Percentiles rank a stretch among this genome's conserved stretches.
phyloP scores from a whole-genome alignment of 202 grass and related monocot genomes.

The Setaria italica region DNA sequence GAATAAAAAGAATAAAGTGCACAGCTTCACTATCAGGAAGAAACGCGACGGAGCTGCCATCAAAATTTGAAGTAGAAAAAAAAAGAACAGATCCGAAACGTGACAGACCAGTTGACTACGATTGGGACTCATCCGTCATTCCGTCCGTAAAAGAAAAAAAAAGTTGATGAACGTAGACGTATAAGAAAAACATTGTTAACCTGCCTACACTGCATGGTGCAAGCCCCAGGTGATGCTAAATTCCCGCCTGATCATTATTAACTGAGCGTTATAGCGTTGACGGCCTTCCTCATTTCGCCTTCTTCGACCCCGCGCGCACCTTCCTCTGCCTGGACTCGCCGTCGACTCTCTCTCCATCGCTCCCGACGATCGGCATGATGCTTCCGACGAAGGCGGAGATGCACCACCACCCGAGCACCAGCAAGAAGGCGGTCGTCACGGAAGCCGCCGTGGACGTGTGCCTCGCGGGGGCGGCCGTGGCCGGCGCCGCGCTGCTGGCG shows the following conservation, averaged over 20 bases:
- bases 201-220: too few species aligned
- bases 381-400: neutral
- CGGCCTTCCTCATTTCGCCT: neutral
- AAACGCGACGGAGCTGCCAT: neutral
- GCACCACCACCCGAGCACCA: neutral
- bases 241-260: neutral
- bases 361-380: neutral
- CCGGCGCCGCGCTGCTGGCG: conserved; percentile 53
- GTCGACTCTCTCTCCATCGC: neutral
- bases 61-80: too few species aligned
- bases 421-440: neutral
- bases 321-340: neutral
- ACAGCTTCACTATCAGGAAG: neutral
- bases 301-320: neutral
- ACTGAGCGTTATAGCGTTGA: neutral
- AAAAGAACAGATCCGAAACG: too few species aligned
- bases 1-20: neutral
- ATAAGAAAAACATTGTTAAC: too few species aligned
- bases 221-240: neutral
- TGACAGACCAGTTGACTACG: too few species aligned
- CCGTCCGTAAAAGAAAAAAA: too few species aligned
- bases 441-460: conserved; percentile 42
- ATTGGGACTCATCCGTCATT: too few species aligned
- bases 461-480: conserved; percentile 33
- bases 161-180: too few species aligned